Percentiles rank a stretch among this genome's conserved stretches.
Conservation (phyloP, 2,329 filamentous ascomycete species). For the Stemphylium lycopersici region DNA sequence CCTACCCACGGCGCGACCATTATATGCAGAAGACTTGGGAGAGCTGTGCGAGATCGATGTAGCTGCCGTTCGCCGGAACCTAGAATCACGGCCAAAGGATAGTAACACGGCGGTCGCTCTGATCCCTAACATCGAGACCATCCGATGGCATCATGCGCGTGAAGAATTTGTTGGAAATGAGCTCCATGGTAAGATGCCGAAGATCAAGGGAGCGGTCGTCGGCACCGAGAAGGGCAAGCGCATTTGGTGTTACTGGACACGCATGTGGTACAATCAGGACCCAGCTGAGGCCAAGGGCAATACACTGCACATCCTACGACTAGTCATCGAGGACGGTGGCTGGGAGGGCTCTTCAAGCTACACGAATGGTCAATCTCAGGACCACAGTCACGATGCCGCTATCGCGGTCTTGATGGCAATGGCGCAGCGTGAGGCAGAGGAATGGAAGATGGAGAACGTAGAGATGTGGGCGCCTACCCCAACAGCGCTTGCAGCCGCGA, state of each 20-base stretch:
- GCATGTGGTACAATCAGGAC: conserved; percentile 66
- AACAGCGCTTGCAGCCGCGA: conserved; percentile 51
- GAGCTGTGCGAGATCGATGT: conserved; percentile 70
- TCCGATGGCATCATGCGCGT: conserved; percentile 79
- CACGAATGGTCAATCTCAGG: conserved; percentile 18
- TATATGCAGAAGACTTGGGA: conserved; percentile 67
- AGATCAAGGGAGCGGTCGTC: conserved; percentile 73
- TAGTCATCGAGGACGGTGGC: conserved; percentile 67
- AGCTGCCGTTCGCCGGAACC: conserved; percentile 60
- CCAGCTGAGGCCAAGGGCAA: conserved; percentile 64
- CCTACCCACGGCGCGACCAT: conserved; percentile 44
- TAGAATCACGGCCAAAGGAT: conserved; percentile 51
- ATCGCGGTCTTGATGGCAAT: conserved; percentile 69
- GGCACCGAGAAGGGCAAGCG: conserved; percentile 57
- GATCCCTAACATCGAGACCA: conserved; percentile 69
- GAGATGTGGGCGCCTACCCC: conserved; percentile 83
- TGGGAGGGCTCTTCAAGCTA: conserved; percentile 31
- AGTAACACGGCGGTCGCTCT: conserved; percentile 67
- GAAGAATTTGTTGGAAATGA: conserved; percentile 77
- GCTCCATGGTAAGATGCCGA: conserved; percentile 64
- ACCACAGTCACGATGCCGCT: conserved; percentile 40
- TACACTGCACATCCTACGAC: conserved; percentile 70
- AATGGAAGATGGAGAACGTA: conserved; percentile 73
- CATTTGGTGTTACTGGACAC: conserved; percentile 77
- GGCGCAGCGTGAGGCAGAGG: conserved; percentile 72